phyloP scores from a whole-genome alignment of 139 green algal species.

The Deuterostichococcus epilithicus region DNA sequence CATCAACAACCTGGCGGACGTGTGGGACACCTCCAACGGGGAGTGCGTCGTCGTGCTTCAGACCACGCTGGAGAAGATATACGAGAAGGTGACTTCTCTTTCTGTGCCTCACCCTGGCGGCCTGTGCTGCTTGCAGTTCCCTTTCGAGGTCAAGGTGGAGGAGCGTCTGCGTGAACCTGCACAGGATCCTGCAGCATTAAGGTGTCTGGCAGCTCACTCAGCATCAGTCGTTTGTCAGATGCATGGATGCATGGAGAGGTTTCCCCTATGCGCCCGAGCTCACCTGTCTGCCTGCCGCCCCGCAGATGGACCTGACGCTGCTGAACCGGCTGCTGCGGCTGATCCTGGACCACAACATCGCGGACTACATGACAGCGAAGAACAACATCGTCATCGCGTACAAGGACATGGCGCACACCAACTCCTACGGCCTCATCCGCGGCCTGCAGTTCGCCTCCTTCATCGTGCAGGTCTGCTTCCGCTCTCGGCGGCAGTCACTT shows the following conservation, averaged over 20 bases:
- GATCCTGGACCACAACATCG: constrained; percentile 98
- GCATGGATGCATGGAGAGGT: background rate
- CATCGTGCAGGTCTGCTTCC: constrained; percentile 63
- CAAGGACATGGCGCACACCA: constrained; percentile 99
- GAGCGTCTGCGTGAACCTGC: too few relatives aligned
- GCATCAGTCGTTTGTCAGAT: too few relatives aligned
- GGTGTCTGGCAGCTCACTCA: too few relatives aligned
- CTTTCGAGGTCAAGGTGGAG: too few relatives aligned
- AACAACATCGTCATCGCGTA: constrained; percentile 77
- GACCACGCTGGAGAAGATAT: constrained; percentile 94
- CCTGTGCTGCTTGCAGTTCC: too few relatives aligned
- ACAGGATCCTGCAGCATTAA: too few relatives aligned
- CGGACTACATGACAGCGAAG: constrained; percentile 97
- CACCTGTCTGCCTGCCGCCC: background rate
- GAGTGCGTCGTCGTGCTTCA: constrained; percentile 99
- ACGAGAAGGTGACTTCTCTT: constrained; percentile 82
- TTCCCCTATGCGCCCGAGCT: too few relatives aligned
- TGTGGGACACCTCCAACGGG: constrained; percentile 95
- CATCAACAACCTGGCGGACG: constrained; percentile 54
- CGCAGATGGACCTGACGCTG: constrained; percentile 27
- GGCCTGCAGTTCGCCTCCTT: constrained; percentile 98
- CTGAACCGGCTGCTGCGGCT: constrained; percentile 91
- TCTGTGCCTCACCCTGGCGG: too few relatives aligned
- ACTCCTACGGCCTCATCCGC: constrained; percentile 95
- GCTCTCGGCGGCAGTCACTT: background rate